Percentiles rank a stretch among this genome's conserved stretches.
phyloP scores from a whole-genome alignment of 2,329 filamentous ascomycete species.

The Scorias spongiosa region DNA sequence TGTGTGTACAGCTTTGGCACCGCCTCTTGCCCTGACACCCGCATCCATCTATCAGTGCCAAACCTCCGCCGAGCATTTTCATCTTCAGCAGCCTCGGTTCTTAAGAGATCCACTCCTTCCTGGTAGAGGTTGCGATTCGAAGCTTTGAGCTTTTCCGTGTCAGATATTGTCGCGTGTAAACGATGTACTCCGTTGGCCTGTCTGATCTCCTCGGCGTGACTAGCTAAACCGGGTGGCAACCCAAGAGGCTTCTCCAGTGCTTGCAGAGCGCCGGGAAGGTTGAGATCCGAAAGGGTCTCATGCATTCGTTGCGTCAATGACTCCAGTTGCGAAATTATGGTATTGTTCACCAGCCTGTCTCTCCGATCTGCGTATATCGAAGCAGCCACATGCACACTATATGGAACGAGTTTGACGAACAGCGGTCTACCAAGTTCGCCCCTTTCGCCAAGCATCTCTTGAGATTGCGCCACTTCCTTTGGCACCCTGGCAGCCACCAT shows the following conservation, averaged over 20 bases:
- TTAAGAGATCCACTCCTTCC: slow-evolving; percentile 65
- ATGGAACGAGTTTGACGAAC: slow-evolving; percentile 84
- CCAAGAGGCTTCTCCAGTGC: slow-evolving; percentile 90
- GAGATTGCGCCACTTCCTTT: slow-evolving; percentile 65
- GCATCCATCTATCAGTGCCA: slow-evolving; percentile 73
- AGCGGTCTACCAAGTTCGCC: slow-evolving; percentile 70
- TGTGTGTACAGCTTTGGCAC: slow-evolving; percentile 59
- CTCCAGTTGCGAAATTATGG: slow-evolving; percentile 73
- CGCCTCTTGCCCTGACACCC: slow-evolving; percentile 54
- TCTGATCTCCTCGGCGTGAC: slow-evolving; percentile 85
- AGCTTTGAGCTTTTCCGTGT: slow-evolving; percentile 77
- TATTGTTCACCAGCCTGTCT: slow-evolving; percentile 79
- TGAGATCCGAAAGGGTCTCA: slow-evolving; percentile 62
- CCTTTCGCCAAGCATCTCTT: slow-evolving; percentile 59
- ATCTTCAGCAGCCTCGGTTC: slow-evolving; percentile 73
- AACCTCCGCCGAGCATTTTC: slow-evolving; percentile 58
- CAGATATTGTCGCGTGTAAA: slow-evolving; percentile 64
- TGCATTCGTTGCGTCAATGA: slow-evolving; percentile 65
- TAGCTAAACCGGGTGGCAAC: slow-evolving; percentile 66
- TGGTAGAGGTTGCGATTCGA: slow-evolving; percentile 65
- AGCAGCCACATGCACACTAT: slow-evolving; percentile 85
- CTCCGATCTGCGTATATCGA: slow-evolving; percentile 89
- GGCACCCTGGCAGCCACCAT: slow-evolving; percentile 76
- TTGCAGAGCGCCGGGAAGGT: slow-evolving; percentile 82
- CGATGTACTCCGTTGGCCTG: slow-evolving; percentile 75